phyloP scores from a whole-genome alignment of 2,329 filamentous ascomycete genomes.

The Pseudopithomyces maydicus region DNA sequence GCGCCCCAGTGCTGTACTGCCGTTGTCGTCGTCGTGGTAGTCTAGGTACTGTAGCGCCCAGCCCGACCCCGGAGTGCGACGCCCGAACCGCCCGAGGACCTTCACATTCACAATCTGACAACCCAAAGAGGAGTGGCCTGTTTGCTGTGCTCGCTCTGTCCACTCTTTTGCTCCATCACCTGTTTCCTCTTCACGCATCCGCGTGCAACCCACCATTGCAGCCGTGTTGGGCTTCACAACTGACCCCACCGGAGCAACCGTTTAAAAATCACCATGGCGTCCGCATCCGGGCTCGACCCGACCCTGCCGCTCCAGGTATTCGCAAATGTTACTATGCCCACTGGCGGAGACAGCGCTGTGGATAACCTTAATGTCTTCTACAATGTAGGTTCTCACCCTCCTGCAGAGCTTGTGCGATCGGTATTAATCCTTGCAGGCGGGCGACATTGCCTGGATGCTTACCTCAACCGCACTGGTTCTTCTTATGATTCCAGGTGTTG shows the following conservation, averaged over 20 bases:
- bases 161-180: too few species aligned
- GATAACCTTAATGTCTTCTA: constrained; percentile 86
- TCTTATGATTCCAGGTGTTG: constrained; percentile 92
- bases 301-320: constrained; percentile 41
- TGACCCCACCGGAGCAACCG: too few species aligned
- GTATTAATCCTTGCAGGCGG: constrained; percentile 60
- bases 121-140: constrained; percentile 20
- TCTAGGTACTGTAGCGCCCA: too few species aligned
- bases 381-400: constrained; percentile 59
- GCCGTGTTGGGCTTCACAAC: too few species aligned
- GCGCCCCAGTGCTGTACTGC: too few species aligned
- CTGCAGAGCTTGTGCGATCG: constrained; percentile 12
- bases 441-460: constrained; percentile 83
- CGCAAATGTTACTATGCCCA: constrained; percentile 64
- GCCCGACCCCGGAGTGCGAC: constrained; percentile 1
- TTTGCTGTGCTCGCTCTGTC: constrained; percentile 26
- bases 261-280: constrained; percentile 20
- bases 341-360: constrained; percentile 69
- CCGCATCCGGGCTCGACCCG: constrained; percentile 23
- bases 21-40: too few species aligned
- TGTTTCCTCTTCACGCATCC: too few species aligned
- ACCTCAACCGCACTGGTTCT: constrained; percentile 78
- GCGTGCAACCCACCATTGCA: too few species aligned
- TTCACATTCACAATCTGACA: constrained; percentile 12
- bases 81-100: constrained; percentile 5